These are phyloP conservation scores for Annona squamosa DNA, from an alignment of 164 flowering plant genomes.

Conservation along the genomic window DNA sequence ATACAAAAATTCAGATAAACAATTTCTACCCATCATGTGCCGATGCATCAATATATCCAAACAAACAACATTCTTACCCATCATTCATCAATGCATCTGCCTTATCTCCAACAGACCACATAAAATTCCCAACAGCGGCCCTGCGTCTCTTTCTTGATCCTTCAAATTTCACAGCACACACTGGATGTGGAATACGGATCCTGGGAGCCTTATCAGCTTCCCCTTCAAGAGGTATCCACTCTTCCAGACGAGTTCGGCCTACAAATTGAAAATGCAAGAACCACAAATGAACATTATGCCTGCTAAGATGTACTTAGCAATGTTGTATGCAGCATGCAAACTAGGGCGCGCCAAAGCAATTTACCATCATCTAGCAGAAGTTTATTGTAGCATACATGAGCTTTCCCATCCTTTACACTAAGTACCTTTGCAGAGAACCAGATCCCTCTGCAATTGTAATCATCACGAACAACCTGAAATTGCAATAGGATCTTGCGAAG, in stretches of 20 bases:
- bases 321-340: background rate
- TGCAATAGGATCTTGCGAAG: conserved; percentile 4
- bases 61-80: conserved; percentile 39
- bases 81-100: conserved; percentile 84
- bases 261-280: background rate
- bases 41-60: background rate
- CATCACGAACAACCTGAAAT: conserved; percentile 59
- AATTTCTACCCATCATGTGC: no score
- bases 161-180: conserved; percentile 46
- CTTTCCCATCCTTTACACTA: conserved; percentile 62
- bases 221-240: conserved; percentile 65
- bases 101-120: conserved; percentile 85
- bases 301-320: background rate
- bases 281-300: background rate
- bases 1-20: no score
- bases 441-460: conserved; percentile 40
- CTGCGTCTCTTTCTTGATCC: conserved; percentile 81
- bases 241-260: conserved; percentile 52
- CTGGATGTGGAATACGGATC: conserved; percentile 66
- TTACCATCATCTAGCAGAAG: conserved; percentile 52
- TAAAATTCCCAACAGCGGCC: conserved; percentile 51
- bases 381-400: conserved; percentile 52
- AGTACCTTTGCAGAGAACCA: conserved; percentile 75
- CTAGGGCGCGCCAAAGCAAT: background rate
- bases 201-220: conserved; percentile 52